Conservation (phyloP, 306 rosid genomes). For the Hippophae tibetana region DNA sequence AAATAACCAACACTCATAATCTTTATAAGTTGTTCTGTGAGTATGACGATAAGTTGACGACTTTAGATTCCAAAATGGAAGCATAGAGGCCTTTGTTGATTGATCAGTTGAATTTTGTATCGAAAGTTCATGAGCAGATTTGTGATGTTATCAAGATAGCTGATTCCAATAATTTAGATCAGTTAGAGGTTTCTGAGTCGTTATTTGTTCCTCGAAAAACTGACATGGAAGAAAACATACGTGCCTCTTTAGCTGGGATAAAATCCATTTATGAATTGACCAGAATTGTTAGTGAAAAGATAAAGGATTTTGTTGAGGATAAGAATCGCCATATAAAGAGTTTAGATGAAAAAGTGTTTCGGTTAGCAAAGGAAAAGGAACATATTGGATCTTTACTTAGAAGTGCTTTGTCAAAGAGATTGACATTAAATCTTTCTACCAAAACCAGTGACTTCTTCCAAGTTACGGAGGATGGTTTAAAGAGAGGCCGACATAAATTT, state of each 20-base stretch:
- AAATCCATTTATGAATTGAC: slow-evolving; percentile 68
- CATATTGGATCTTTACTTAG: slow-evolving; percentile 88
- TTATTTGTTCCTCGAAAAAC: slow-evolving; percentile 91
- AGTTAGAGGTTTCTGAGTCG: slow-evolving; percentile 59
- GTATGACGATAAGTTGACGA: slow-evolving; percentile 57
- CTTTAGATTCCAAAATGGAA: slow-evolving; percentile 41
- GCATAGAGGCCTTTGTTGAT: slow-evolving; percentile 49
- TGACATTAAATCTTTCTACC: slow-evolving; percentile 42
- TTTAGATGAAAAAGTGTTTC: slow-evolving; percentile 60
- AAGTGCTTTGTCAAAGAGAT: slow-evolving; percentile 71
- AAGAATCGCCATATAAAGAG: slow-evolving; percentile 47
- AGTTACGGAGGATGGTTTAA: slow-evolving; percentile 76
- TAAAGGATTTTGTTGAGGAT: slow-evolving; percentile 52
- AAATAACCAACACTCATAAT: too few relatives aligned
- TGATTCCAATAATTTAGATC: slow-evolving; percentile 46
- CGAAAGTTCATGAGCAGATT: slow-evolving; percentile 68
- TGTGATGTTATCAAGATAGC: slow-evolving; percentile 46
- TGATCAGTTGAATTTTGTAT: slow-evolving; percentile 70
- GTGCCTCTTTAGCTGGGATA: slow-evolving; percentile 90
- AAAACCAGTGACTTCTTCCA: slow-evolving; percentile 54
- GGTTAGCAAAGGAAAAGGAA: slow-evolving; percentile 72
- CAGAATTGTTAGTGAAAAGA: slow-evolving; percentile 49
- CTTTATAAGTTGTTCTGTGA: slow-evolving; percentile 9
- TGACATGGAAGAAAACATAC: slow-evolving; percentile 72
- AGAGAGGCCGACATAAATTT: slow-evolving; percentile 79